Percentiles rank a stretch among this genome's conserved stretches.
Conservation (phyloP, 768 basidiomycete genomes). For the Pleurotus salmoneostramineus region DNA sequence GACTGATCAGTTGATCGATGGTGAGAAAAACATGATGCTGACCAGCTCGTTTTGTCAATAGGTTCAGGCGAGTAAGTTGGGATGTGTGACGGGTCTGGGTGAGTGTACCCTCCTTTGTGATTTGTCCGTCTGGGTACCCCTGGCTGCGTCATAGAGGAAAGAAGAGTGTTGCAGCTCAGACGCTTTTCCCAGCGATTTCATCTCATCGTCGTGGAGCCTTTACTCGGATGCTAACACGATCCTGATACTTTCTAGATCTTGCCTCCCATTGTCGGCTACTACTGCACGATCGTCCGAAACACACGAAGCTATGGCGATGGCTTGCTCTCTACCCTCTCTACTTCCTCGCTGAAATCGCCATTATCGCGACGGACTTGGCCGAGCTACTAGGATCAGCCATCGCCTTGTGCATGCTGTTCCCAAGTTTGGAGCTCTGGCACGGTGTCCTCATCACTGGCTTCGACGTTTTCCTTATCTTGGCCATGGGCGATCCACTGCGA, state of each 20-base stretch:
- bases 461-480: constrained; percentile 70
- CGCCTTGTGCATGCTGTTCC: constrained; percentile 73
- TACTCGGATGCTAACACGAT: constrained; percentile 1
- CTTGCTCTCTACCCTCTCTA: constrained; percentile 64
- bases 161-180: too few relatives aligned
- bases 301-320: constrained; percentile 55
- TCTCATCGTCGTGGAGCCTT: constrained; percentile 1
- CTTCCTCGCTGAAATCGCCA: constrained; percentile 60
- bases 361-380: constrained; percentile 76
- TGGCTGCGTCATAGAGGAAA: background rate
- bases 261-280: constrained; percentile 59
- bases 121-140: background rate
- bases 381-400: constrained; percentile 83
- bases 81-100: constrained; percentile 81
- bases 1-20: background rate
- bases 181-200: too few relatives aligned
- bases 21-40: background rate
- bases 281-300: constrained; percentile 59
- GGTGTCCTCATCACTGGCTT: constrained; percentile 64
- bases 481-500: constrained; percentile 64
- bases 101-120: constrained; percentile 15
- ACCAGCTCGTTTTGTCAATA: background rate
- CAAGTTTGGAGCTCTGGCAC: constrained; percentile 63
- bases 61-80: constrained; percentile 57
- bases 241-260: constrained; percentile 29